Percentiles rank a stretch among this genome's conserved stretches.
Evolutionary conservation across 2,329 filamentous ascomycete genomes (phyloP).

Genomic region (Mollisiaceae sp.): DNA sequence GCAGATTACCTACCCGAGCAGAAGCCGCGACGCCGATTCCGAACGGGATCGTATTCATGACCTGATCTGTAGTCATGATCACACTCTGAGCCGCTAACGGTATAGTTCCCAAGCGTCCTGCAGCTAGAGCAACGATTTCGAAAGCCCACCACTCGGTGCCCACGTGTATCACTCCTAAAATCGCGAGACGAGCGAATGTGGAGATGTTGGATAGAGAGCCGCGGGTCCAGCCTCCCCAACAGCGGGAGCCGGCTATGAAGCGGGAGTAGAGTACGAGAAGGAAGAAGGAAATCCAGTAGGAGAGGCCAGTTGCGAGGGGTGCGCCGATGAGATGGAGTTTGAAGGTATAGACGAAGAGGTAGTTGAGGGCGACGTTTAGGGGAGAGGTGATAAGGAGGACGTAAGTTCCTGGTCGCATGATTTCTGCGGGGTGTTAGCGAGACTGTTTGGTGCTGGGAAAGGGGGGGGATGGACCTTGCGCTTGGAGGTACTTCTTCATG

Average conservation of each 20-base stretch:
- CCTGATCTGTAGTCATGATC: constrained; percentile 88
- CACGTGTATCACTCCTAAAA: constrained; percentile 80
- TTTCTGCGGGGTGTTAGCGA: constrained; percentile 43
- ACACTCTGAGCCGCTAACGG: constrained; percentile 83
- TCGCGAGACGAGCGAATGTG: constrained; percentile 75
- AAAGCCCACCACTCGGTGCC: constrained; percentile 96
- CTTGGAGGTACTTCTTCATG: constrained; percentile 87
- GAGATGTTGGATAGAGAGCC: constrained; percentile 69
- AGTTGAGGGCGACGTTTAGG: constrained; percentile 81
- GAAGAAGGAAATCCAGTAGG: constrained; percentile 84
- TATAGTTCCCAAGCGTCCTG: constrained; percentile 79
- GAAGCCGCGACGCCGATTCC: constrained; percentile 84
- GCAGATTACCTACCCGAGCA: constrained; percentile 77
- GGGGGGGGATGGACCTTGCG: constrained; percentile 69
- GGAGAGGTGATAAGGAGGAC: constrained; percentile 83
- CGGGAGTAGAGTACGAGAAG: constrained; percentile 75
- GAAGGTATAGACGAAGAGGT: constrained; percentile 75
- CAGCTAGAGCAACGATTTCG: constrained; percentile 84
- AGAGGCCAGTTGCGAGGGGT: constrained; percentile 80
- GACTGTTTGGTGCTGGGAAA: constrained; percentile 54
- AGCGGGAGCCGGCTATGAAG: constrained; percentile 73
- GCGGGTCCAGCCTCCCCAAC: constrained; percentile 77
- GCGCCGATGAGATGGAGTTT: constrained; percentile 77
- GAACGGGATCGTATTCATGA: constrained; percentile 81
- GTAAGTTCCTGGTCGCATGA: constrained; percentile 84